Percentiles rank a stretch among this genome's conserved stretches.
phyloP scores from a whole-genome alignment of 305 asterid species.

The Euphrasia arctica region DNA sequence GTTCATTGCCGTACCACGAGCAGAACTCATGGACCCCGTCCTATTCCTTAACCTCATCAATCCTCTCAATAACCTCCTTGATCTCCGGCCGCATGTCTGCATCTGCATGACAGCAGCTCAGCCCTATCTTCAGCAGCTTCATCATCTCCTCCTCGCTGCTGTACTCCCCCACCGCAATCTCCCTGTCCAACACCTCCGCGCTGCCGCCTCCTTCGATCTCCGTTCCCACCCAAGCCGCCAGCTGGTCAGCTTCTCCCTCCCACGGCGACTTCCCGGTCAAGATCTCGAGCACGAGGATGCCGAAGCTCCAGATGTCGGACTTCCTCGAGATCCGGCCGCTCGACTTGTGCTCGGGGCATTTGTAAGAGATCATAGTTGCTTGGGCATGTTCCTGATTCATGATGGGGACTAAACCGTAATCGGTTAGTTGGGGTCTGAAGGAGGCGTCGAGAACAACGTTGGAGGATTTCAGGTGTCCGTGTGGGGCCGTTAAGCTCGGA shows the following conservation, averaged over 20 bases:
- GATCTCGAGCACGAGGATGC: conserved; percentile 67
- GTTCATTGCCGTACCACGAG: conserved; percentile 36
- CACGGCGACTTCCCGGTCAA: conserved; percentile 62
- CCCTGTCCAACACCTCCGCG: conserved; percentile 50
- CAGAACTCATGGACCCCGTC: conserved; percentile 44
- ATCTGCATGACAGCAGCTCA: conserved; percentile 57
- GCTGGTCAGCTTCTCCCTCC: conserved; percentile 24
- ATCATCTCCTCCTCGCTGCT: conserved; percentile 49
- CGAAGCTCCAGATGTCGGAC: conserved; percentile 90
- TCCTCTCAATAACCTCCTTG: conserved; percentile 51
- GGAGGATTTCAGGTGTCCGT: conserved; percentile 90
- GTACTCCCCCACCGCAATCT: conserved; percentile 39
- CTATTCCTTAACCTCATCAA: conserved; percentile 60
- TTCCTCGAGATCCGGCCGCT: conserved; percentile 53
- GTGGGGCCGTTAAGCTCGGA: conserved; percentile 85
- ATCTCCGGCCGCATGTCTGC: conserved; percentile 62
- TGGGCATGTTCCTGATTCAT: conserved; percentile 68
- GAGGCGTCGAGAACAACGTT: conserved; percentile 66
- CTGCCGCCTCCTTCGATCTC: conserved; percentile 24
- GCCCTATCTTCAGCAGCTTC: conserved; percentile 58
- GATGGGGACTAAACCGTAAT: conserved; percentile 74
- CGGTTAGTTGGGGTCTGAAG: conserved; percentile 59
- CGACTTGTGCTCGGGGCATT: conserved; percentile 68
- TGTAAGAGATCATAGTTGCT: conserved; percentile 61
- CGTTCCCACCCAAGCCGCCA: conserved; percentile 55